Base-by-base conservation (phyloP, 2,329 filamentous ascomycete species). In the Metarhizium album region DNA sequence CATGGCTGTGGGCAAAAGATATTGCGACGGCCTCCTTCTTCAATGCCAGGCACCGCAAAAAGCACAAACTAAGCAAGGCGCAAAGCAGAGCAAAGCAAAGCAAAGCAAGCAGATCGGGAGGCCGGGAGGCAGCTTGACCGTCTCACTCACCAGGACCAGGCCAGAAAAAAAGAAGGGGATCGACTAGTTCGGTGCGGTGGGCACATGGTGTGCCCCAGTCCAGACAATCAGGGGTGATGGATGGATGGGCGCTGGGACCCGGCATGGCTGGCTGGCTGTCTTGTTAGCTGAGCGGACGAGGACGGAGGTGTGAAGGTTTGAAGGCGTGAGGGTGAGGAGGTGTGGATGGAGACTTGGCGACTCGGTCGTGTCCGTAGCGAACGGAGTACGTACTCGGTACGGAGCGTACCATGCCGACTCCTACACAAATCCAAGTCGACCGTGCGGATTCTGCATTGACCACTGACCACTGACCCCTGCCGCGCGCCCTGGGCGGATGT, bases 121-220 rank as follows among this genome's bases (percentile, higher is more conserved):
- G 38, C 42, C 27, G 31, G 42, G 33, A 20, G 42, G 37, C 20
- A 29, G 27, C 27, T 11, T 29, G 27, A 8, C 27, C 27, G 27
- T 29, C 27, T 8, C 27, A 29, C 27, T 8, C 27, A 29, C 27
- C 27, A 29, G 27, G 27, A 29, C 27, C 27, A 29, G 27, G 27
- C 27, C 27, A 13, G 18, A 38, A 43, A 49, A n/a, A 52, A 49
- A 49, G 37, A 43, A 49, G 42, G 42, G 42, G 42, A 52, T 52
- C 51, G 49, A 20, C 43, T 52, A 47, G 47, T 49, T 47, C 37
- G 47, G 33, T 31, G 23, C 29, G 31, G 33, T 52, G 40, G 8
- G 20, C 18, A 16, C 33, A 38, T 20, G 46, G 29, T 33, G 14
- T 9, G 7, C 22, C 40, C 40, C 22, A 8, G 40, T 18, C 14